Evolutionary conservation across 1,139 yeast genomes (phyloP), one percentile per base, ranked within the genome.

Genomic region (Saccharomyces hybrid): DNA sequence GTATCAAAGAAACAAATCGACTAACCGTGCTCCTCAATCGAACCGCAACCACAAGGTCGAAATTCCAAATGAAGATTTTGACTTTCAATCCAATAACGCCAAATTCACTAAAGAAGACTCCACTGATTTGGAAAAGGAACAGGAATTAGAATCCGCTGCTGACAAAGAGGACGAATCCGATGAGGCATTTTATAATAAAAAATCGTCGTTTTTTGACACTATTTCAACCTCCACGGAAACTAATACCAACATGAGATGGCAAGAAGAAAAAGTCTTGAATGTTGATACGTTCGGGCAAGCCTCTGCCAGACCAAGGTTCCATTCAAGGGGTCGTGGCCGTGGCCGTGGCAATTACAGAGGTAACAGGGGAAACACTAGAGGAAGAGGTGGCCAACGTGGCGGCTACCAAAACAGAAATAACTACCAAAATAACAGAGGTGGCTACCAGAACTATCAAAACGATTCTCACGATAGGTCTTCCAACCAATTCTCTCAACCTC

Each of bases 181-280:
- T 1, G 69, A 60, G 44, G 55, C 72, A 44, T 79, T 77, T 47
- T 88, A 88, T 70, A 79, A 85, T 68, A 85, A 82, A 65, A 79
- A 78, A 62, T 79, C 88, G 11, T 88, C 96, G 1, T 89, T 89
- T 68, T 89, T 89, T 63, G 96, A 89, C 70, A 81, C 80, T 56
- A 79, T 89, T 58, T 85, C 95, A 8, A 82, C 88, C 6, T 73
- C 80, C 6, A 71, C 79, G 11, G 71, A 73, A 62, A 68, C 64
- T 53, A 73, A 63, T 48, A 64, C 65, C 6, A 68, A 65, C 42
- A 74, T 81, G 81, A 79, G 81, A 68, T 82, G 88, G 87, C 69
- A 76, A 47, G 85, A 81, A 58, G 88, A 83, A 63, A 80, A 78
- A 62, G 70, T 67, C 34, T 70, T 81, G 64, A 81, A 82, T 62